These are phyloP conservation scores for Lyophyllum atratum DNA, from an alignment of 768 basidiomycete genomes.

Conservation along the genomic window DNA sequence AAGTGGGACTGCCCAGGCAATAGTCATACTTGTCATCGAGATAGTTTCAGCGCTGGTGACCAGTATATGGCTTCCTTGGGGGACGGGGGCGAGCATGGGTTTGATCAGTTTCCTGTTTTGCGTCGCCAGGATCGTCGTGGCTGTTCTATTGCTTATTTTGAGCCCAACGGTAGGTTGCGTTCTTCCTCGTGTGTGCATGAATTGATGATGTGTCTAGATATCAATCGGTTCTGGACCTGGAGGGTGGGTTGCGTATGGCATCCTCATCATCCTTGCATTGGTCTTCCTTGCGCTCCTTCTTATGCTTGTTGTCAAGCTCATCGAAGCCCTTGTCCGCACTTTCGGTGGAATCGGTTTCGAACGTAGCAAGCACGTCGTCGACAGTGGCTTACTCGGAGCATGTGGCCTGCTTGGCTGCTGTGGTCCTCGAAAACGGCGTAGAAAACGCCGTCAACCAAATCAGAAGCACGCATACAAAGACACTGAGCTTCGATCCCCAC, in stretches of 20 bases:
- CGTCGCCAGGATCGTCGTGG: slow-evolving; percentile 85
- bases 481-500: slow-evolving; percentile 16
- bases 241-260: slow-evolving; percentile 94
- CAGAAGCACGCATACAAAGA: slow-evolving; percentile 18
- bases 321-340: slow-evolving; percentile 82
- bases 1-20: slow-evolving; percentile 89
- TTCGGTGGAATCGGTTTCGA: slow-evolving; percentile 82
- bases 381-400: slow-evolving; percentile 87
- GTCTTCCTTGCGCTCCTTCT: slow-evolving; percentile 82
- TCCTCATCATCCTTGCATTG: slow-evolving; percentile 80
- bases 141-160: slow-evolving; percentile 88
- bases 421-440: slow-evolving; percentile 44
- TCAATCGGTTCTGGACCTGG: slow-evolving; percentile 78
- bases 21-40: slow-evolving; percentile 88
- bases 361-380: slow-evolving; percentile 73
- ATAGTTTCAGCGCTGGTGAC: slow-evolving; percentile 86
- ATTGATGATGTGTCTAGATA: slow-evolving; percentile 53
- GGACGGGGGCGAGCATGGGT: slow-evolving; percentile 95
- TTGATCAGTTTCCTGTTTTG: slow-evolving; percentile 92
- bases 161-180: slow-evolving; percentile 73
- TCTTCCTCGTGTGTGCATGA: slow-evolving; percentile 6
- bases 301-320: slow-evolving; percentile 82
- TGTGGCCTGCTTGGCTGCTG: slow-evolving; percentile 74
- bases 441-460: slow-evolving; percentile 25
- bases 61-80: slow-evolving; percentile 96